phyloP scores from a whole-genome alignment of 768 basidiomycete species.

The Basidioascus undulatus region DNA sequence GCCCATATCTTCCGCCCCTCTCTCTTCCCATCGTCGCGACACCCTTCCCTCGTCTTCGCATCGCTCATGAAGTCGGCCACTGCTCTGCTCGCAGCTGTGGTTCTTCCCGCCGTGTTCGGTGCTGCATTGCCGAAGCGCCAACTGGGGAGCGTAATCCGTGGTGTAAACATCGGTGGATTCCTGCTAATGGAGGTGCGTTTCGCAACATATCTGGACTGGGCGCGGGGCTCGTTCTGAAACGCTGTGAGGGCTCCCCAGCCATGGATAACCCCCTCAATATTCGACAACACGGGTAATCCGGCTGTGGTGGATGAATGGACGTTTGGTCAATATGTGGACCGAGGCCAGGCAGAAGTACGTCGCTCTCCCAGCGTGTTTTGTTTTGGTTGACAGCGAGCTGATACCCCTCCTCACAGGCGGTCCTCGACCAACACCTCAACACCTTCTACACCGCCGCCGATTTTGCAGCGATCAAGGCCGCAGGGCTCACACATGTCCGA shows the following conservation, averaged over 20 bases:
- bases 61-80: too few relatives aligned
- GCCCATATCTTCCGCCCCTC: too few relatives aligned
- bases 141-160: too few relatives aligned
- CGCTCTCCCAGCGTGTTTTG: neutral
- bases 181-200: constrained; percentile 28
- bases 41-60: too few relatives aligned
- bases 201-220: constrained; percentile 11
- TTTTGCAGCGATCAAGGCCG: neutral
- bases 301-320: constrained; percentile 44
- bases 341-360: neutral
- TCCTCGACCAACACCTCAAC: neutral
- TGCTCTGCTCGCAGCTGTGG: too few relatives aligned
- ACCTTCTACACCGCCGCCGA: neutral
- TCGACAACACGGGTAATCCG: constrained; percentile 36
- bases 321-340: constrained; percentile 1
- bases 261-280: constrained; percentile 56
- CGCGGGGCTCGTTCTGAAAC: constrained; percentile 24
- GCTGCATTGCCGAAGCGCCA: too few relatives aligned
- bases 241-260: constrained; percentile 20
- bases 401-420: neutral
- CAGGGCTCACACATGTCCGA: constrained; percentile 4
- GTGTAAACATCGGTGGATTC: constrained; percentile 59
- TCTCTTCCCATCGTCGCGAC: too few relatives aligned
- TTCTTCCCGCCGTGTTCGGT: too few relatives aligned
- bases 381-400: neutral